Base-by-base conservation (phyloP, 345 rosid species). In the Streptanthus diversifolius region DNA sequence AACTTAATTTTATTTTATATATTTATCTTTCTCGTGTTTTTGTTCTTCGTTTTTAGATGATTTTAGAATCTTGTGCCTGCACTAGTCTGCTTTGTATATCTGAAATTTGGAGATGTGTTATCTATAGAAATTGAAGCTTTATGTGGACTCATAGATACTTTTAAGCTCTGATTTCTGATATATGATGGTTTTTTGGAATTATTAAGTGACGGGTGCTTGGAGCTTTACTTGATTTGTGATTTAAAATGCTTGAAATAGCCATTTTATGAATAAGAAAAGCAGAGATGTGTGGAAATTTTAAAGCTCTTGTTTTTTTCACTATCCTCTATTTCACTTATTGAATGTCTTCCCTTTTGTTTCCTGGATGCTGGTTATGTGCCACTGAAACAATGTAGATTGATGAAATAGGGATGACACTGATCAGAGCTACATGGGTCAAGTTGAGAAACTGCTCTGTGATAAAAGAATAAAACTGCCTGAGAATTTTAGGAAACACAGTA, bases 351-450 rank as follows among this genome's bases (percentile, higher is more conserved):
- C 11, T 54, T 84, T 70, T 65, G 47, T 60, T 74, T 56, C 2
- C 66, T 84, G 81, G 48, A 66, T 73, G 83, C 80, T 77, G 78
- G 72, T 71, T 57, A 40, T 77, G 79, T 59, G 63, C 53, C 70
- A 82, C 79, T 82, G 84, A 83, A 82, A 85, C 84, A 79, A 77
- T 44, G 61, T 85, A 73, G 80, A 75, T 68, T 79, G 83, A 70
- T 48, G 75, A 59, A 72, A 72, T 79, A 83, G 89, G 71, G 83
- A 68, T 73, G 45, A 71, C 53, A 81, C 64, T 81, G 83, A 77
- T 80, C 82, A 79, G 81, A 60, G 71, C 84, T 82, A 77, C 74
- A 57, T 74, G 73, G 80, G 68, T 80, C 77, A 54, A 76, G 82
- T 86, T 79, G 85, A 73, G 84, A 83, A 77, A 79, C 57, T 77